Evolutionary conservation across 2,329 filamentous ascomycete genomes (phyloP), one percentile per base, ranked within the genome.

Genomic region (Colletotrichum sp.): DNA sequence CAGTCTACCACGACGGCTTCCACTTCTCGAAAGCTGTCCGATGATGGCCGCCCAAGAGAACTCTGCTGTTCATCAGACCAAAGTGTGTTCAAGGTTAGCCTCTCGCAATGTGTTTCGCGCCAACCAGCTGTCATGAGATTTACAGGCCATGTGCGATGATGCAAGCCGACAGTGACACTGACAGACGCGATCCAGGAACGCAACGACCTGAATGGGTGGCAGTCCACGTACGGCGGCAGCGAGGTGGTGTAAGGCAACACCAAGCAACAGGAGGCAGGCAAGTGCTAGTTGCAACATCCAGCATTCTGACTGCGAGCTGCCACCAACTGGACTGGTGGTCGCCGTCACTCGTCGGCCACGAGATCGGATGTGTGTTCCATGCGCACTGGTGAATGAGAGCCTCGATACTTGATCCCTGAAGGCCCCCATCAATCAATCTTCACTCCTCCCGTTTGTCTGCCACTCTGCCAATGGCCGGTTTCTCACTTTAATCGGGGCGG

Each of bases 351-450:
- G 8, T 39, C 36, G 36, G 36, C 36, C 36, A 39, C 36, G 36
- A 39, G 36, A 39, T 39, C 36, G 36, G 36, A 39, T 39, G 36
- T 39, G 36, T 18, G 36, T 39, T 39, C 36, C 36, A 39, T 39
- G 36, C 67, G 57, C 66, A 62, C 72, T 65, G 49, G 59, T 44
- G 36, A 44, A 44, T 18, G 36, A 16, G 16, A 44, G 36, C 36
- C 36, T 44, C 36, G 67, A 74, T 68, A 44, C 72, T 57, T 71
- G 62, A 72, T 63, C 72, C 72, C 72, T 75, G 72, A 21, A 30
- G 30, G 32, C 52, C 65, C 71, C 66, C 68, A 36, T 66, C 68
- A 18, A 39, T 63, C 30, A 44, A n/a, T 44, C 36, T 39, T 63
- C 60, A 63, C 60, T 63, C 60, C 60, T 44, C 5, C 36, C 32